These are phyloP conservation scores for Didymella pinodella DNA, from an alignment of 2,329 filamentous ascomycete genomes.

Conservation along the genomic window DNA sequence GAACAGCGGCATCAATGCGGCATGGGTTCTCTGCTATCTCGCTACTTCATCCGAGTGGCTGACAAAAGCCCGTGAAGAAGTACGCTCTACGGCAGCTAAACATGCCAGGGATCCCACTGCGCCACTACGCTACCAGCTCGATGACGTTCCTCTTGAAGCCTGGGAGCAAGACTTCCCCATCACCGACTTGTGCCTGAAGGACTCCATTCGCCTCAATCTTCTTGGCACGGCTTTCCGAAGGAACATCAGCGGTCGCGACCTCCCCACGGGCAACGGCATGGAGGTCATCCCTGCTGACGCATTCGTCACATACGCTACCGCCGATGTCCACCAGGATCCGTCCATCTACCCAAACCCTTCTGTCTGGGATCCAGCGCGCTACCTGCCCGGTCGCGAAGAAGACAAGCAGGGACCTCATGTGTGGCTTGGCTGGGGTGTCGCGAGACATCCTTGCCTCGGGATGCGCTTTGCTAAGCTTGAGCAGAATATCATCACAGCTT, in stretches of 20 bases:
- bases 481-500: slow-evolving; percentile 59
- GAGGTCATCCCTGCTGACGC: slow-evolving; percentile 61
- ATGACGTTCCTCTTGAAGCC: slow-evolving; percentile 58
- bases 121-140: slow-evolving; percentile 51
- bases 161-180: slow-evolving; percentile 65
- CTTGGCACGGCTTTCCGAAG: slow-evolving; percentile 61
- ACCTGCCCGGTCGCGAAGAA: slow-evolving; percentile 57
- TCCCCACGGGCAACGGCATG: slow-evolving; percentile 55
- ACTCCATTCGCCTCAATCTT: slow-evolving; percentile 62
- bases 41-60: slow-evolving; percentile 55
- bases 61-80: slow-evolving; percentile 55
- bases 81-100: slow-evolving; percentile 56
- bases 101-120: slow-evolving; percentile 51
- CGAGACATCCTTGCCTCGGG: slow-evolving; percentile 55
- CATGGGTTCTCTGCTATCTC: slow-evolving; percentile 55
- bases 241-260: slow-evolving; percentile 57
- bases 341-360: slow-evolving; percentile 59
- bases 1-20: slow-evolving; percentile 65
- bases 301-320: slow-evolving; percentile 57
- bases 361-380: slow-evolving; percentile 61
- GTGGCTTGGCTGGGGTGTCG: slow-evolving; percentile 51
- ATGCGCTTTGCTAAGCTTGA: slow-evolving; percentile 63
- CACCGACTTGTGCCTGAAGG: slow-evolving; percentile 61
- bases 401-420: slow-evolving; percentile 53
- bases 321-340: slow-evolving; percentile 60